These are phyloP conservation scores for Scutellaria baicalensis DNA, from an alignment of 257 asterid genomes.

Conservation along the genomic window DNA sequence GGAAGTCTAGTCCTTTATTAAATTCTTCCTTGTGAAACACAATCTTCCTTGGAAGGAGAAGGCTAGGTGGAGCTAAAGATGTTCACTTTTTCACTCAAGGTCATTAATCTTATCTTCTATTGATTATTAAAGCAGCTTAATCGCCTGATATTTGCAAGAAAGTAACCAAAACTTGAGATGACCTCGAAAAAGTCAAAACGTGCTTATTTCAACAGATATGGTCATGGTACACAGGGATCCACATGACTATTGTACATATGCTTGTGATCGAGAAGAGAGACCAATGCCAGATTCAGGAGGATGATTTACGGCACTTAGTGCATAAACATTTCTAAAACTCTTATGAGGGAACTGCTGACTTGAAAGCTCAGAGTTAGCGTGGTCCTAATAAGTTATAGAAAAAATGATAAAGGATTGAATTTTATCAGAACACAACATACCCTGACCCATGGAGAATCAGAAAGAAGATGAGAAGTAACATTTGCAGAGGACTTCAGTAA, in stretches of 20 bases:
- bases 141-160: too few relatives aligned
- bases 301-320: neutral
- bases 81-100: too few relatives aligned
- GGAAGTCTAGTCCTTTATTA: neutral
- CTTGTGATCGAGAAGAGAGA: neutral
- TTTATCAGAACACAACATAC: slow-evolving; percentile 26
- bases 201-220: neutral
- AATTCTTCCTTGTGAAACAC: neutral
- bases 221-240: neutral
- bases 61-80: too few relatives aligned
- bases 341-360: neutral
- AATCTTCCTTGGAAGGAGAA: neutral
- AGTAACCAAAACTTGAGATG: neutral
- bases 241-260: neutral
- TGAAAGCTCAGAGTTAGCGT: neutral
- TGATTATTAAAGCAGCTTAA: too few relatives aligned
- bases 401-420: neutral
- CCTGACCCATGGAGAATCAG: slow-evolving; percentile 90
- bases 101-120: too few relatives aligned
- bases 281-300: neutral
- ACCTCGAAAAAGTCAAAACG: neutral
- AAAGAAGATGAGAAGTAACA: slow-evolving; percentile 82
- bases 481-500: slow-evolving; percentile 53
- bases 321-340: neutral
- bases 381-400: neutral